Evolutionary conservation across 176 grass and related monocot species (phyloP), one percentile per base, ranked within the genome.

Genomic region (Eremochloa ophiuroides): DNA sequence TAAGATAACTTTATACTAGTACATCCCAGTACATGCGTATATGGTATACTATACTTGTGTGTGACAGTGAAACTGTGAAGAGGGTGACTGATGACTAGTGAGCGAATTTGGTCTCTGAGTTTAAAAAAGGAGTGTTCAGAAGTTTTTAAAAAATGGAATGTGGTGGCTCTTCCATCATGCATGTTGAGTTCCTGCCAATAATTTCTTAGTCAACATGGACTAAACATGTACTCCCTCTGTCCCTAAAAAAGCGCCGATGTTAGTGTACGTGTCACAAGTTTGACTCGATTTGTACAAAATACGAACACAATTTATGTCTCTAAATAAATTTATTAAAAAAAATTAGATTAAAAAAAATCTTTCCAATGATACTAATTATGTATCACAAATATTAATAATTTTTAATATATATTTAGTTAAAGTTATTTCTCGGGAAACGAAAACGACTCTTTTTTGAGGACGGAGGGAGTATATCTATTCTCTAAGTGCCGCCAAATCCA

Each of bases 21-120:
- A 50, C 47, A 50, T 51, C 47, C 16, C 6, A 22, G 9, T 53
- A 22, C 2, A 53, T 39, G 50, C 38, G 11, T 82, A 62, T 73
- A 44, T 61, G 31, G 25, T 38, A 44, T 44, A 33, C n/a, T 33
- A 33, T 33, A 44, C 13, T 15, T 30, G 59, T 33, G 26, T 47
- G 28, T 46, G 66, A 40, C 8, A 33, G 18, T 43, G 23, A 41
- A 44, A 66, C 27, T 58, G 15, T 62, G 16, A 1, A 62, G 50
- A 15, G 68, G 41, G 14, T 71, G 38, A 23, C 20, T 25, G 39
- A 27, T 71, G 40, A 42, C 37, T 60, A 69, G 48, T 84, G 62
- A 78, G 10, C 14, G 4, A 72, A 28, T 83, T 87, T 43, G 66
- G 73, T 78, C 74, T 34, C 42, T 78, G 65, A 66, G 47, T 72